Evolutionary conservation across 306 rosid species (phyloP), one percentile per base, ranked within the genome.

Genomic region (Gastrolobium bilobum): DNA sequence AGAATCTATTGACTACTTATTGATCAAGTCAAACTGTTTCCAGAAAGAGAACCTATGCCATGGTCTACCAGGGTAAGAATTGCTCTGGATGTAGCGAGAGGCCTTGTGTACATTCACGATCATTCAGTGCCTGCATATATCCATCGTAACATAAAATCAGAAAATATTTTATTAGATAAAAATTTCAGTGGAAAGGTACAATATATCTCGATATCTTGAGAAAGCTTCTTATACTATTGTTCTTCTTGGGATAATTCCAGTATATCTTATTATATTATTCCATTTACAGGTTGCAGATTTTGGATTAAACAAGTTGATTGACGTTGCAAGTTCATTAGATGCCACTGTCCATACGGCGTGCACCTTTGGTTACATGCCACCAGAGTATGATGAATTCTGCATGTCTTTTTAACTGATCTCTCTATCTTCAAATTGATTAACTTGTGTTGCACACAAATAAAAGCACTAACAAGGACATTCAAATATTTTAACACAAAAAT

Each of bases 321-420:
- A 92, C 67, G 93, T 86, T 71, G 95, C 97, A 70, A 83, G 83
- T 75, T 46, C 89, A n/a, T 82, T 91, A 59, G 66, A 85, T 73
- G 86, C 87, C 5, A 88, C 97, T 46, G 76, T 1, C 4, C 89
- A 86, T 60, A 90, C 87, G 51, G 94, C 88, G 59, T 97, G 99
- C 60, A 94, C 99, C 76, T 94, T 94, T 71, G 97, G 97, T 79
- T 94, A 94, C 83, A 94, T 94, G 97, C 97, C 99, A 30, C 97
- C 99, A 0, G 99, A 94, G 99, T 94, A 90, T 68, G 97, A 71
- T 66, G 6, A 33, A 39, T 50, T 75, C 43, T 77, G 20, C 47
- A 46, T 33, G 15, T 10, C 38, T 70, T 4, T 63, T 9, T 10
- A 51, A 2, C 13, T 7, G 13, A 26, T 20, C 10, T 10, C 31